Percentiles rank a stretch among this genome's conserved stretches.
phyloP scores from a whole-genome alignment of 192 early-diverging fungal genomes.

The Coemansia sp. region DNA sequence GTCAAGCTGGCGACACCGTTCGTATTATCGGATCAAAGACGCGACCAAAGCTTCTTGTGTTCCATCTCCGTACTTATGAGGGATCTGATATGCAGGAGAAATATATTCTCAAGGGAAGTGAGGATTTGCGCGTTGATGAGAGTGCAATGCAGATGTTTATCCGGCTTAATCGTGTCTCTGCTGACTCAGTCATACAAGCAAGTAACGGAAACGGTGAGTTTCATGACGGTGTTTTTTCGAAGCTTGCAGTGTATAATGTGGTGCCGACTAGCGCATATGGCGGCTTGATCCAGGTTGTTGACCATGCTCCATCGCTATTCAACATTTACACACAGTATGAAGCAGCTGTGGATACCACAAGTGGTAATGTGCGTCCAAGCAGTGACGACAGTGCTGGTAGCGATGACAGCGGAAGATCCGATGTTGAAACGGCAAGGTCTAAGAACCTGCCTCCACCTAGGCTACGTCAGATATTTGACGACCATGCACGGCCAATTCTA shows the following conservation, averaged over 20 bases:
- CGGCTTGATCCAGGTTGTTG: constrained; percentile 94
- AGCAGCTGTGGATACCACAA: background rate
- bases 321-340: constrained; percentile 24
- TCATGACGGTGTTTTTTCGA: background rate
- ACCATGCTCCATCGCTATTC: constrained; percentile 72
- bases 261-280: constrained; percentile 78
- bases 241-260: constrained; percentile 54
- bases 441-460: background rate
- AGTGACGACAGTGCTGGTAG: background rate
- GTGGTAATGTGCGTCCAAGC: background rate
- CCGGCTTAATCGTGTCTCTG: constrained; percentile 21
- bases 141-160: constrained; percentile 74
- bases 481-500: constrained; percentile 14
- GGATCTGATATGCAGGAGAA: constrained; percentile 59
- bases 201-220: background rate
- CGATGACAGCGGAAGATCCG: background rate
- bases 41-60: constrained; percentile 80
- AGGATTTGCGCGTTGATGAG: constrained; percentile 92
- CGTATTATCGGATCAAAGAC: constrained; percentile 66
- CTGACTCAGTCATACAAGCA: background rate
- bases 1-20: constrained; percentile 5
- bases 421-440: background rate
- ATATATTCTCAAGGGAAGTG: constrained; percentile 89
- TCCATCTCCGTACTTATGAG: constrained; percentile 44
- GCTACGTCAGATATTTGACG: constrained; percentile 16